Conservation (phyloP, 192 early-diverging fungal genomes). For the Backusella macrospora region DNA sequence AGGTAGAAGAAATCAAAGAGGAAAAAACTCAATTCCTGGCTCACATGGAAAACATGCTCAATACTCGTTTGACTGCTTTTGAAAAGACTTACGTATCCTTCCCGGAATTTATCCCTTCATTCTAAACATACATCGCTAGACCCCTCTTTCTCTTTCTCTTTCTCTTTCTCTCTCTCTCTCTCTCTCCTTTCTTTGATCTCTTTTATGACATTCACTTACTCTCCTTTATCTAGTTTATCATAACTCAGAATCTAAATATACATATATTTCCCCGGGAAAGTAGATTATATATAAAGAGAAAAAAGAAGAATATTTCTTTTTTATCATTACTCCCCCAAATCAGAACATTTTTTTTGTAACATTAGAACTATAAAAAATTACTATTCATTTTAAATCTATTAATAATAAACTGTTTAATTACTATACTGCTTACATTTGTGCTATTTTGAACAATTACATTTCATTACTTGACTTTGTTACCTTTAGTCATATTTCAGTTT, state of each 20-base stretch:
- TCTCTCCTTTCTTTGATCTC: too few relatives aligned
- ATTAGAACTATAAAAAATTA: constrained; percentile 11
- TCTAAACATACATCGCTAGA: neutral
- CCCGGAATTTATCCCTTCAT: constrained; percentile 7
- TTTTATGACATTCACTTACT: neutral
- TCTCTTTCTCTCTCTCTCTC: too few relatives aligned
- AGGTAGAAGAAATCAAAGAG: too few relatives aligned
- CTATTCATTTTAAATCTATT: neutral
- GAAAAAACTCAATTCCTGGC: neutral
- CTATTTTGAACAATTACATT: too few relatives aligned
- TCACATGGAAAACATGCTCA: neutral
- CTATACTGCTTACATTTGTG: neutral
- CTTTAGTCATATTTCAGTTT: too few relatives aligned
- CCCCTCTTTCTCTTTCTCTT: neutral
- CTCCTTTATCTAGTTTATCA: neutral
- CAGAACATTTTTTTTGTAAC: neutral
- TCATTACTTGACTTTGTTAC: too few relatives aligned
- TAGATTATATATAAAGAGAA: too few relatives aligned
- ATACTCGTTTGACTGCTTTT: constrained; percentile 8
- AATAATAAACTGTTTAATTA: neutral
- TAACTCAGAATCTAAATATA: too few relatives aligned
- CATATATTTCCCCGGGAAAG: too few relatives aligned
- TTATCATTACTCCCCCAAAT: too few relatives aligned
- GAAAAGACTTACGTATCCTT: constrained; percentile 18
- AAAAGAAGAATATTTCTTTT: too few relatives aligned